Base-by-base conservation (phyloP, 352 stramenopile genomes). In the Pseudoperonospora humuli region DNA sequence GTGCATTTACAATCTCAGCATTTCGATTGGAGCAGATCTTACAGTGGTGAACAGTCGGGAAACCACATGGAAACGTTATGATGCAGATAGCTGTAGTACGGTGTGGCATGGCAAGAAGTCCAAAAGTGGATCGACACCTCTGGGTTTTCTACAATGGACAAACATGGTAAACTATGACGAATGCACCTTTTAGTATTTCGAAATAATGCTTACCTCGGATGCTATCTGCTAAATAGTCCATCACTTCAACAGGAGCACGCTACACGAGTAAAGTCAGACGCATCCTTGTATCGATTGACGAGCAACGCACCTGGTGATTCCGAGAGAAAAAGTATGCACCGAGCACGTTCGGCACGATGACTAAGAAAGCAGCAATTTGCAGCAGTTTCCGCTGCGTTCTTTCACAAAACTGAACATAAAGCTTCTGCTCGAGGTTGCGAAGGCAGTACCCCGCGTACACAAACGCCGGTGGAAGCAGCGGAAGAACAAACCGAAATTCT, bases 401-500 rank as follows among this genome's bases (percentile, higher is more conserved):
- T 23, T 76, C 61, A 7, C 58, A 56, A 27, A 86, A 48, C 43
- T 83, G 68, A 32, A 74, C 48, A 24, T 81, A 86, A 17, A 80
- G 38, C 5, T 73, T 67, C 26, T 56, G 62, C 54, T 84, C 70
- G n/a, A 89, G 57, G 39, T 87, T 86, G 15, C 70, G 61, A 17
- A 91, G 46, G 38, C 70, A 89, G 32, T 84, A 86, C 3, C 75
- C 83, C 41, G 70, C 70, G 32, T 92, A 89, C 29, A 87, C 76
- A 27, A 87, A 71, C 4, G 71, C 66, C 8, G 73, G 67, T 5
- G 79, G 75, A 2, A 94, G 54, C 10, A 94, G 40, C 4, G 83
- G 83, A 11, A 94, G 52, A n/a, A 91, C 64, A 36, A 94, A 94
- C 15, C 83, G 80, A 19, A 92, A 87, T 34, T 94, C 83, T 88